phyloP scores from a whole-genome alignment of 345 rosid species.

The Euclidium syriacum region DNA sequence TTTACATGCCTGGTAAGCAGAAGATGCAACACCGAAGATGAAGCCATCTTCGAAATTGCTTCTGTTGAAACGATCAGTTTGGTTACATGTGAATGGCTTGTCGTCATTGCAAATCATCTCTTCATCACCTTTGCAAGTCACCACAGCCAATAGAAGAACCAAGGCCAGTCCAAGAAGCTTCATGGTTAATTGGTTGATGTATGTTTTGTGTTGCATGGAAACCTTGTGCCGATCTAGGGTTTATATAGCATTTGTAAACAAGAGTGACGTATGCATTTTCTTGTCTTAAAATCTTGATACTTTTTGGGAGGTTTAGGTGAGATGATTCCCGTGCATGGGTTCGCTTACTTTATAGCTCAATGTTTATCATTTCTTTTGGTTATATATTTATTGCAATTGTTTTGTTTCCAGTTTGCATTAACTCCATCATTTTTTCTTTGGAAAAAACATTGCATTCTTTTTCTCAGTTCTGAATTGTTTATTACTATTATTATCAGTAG shows the following conservation, averaged over 20 bases:
- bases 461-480: not conserved
- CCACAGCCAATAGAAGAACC: slow-evolving; percentile 3
- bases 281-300: not conserved
- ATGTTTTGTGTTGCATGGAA: slow-evolving; percentile 6
- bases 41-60: not conserved
- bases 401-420: not conserved
- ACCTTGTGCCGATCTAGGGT: slow-evolving; percentile 13
- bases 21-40: slow-evolving; percentile 25
- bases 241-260: slow-evolving; percentile 19
- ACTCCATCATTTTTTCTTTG: not conserved
- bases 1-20: slow-evolving; percentile 29
- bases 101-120: slow-evolving; percentile 12
- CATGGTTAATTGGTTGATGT: slow-evolving; percentile 1
- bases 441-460: not conserved
- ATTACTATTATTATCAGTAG: not conserved
- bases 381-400: not conserved
- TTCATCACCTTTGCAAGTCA: not conserved
- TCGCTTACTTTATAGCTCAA: not conserved
- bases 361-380: not conserved
- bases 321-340: slow-evolving; percentile 4
- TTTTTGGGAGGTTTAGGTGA: slow-evolving; percentile 8
- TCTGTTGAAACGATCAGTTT: not conserved
- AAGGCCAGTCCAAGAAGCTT: not conserved
- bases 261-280: not conserved
- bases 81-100: slow-evolving; percentile 6